Percentiles rank a stretch among this genome's conserved stretches.
Conservation (phyloP, 2,329 filamentous ascomycete genomes). For the Cadophora sp. region DNA sequence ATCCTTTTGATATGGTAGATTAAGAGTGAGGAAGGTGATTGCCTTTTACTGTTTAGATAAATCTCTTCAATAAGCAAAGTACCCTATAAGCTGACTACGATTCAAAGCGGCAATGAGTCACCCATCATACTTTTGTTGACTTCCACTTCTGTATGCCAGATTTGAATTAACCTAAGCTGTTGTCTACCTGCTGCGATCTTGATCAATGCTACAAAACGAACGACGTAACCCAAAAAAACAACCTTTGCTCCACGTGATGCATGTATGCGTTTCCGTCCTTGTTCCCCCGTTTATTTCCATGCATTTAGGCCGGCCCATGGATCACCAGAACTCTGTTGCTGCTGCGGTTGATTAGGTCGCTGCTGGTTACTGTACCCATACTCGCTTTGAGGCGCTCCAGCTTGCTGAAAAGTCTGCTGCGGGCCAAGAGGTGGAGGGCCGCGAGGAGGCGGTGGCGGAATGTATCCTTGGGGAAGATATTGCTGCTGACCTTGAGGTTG, state of each 20-base stretch:
- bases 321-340: constrained; percentile 51
- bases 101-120: neutral
- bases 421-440: constrained; percentile 62
- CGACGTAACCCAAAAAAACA: constrained; percentile 11
- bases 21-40: neutral
- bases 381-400: constrained; percentile 54
- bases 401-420: constrained; percentile 55
- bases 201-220: neutral
- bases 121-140: neutral
- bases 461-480: constrained; percentile 65
- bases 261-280: constrained; percentile 17
- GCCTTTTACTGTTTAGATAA: neutral
- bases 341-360: constrained; percentile 37
- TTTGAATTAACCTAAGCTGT: constrained; percentile 8
- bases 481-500: constrained; percentile 47
- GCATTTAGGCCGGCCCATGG: constrained; percentile 70
- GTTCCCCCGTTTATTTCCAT: constrained; percentile 33
- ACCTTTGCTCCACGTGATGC: constrained; percentile 26
- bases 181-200: neutral
- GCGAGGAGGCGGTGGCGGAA: constrained; percentile 71
- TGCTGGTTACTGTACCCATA: constrained; percentile 58
- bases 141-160: neutral
- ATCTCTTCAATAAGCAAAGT: neutral
- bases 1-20: neutral
- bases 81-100: neutral